Evolutionary conservation across 2,329 filamentous ascomycete species (phyloP), one percentile per base, ranked within the genome.

Genomic region (Coccinonectria pachysandricola): DNA sequence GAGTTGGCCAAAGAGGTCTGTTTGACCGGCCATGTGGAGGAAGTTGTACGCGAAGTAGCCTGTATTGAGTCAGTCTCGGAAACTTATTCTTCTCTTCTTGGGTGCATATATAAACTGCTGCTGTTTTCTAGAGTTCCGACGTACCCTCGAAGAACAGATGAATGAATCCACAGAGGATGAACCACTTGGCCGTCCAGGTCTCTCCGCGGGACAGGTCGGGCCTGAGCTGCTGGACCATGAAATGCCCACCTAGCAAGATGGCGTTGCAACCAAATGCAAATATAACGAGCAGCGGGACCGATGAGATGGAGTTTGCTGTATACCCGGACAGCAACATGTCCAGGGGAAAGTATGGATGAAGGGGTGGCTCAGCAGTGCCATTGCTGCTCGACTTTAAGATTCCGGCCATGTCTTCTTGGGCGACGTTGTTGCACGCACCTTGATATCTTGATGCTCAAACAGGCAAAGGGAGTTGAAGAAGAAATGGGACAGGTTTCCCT

Each of bases 331-430:
- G 69, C 11, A 62, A 56, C 19, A 73, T 66, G 27, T 73, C 68
- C 12, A 75, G 47, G 5, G 82, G 82, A 46, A 79, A 85, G 57
- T 82, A 87, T 1, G 79, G 79, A 49, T 86, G 78, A 11, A 25
- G 19, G 5, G 43, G 37, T 12, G 11, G 15, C 21, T 6, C 10
- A n/a, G n/a, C 15, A 3, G 34, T 16, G n/a, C 24, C 18, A 13
- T 25, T 33, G 20, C n/a, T n/a, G n/a, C n/a, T n/a, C n/a, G n/a
- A n/a, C n/a, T n/a, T n/a, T n/a, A n/a, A n/a, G n/a, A n/a, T n/a
- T n/a, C n/a, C n/a, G n/a, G n/a, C n/a, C n/a, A n/a, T n/a, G n/a
- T n/a, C n/a, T n/a, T n/a, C n/a, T n/a, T n/a, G n/a, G n/a, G n/a
- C n/a, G n/a, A n/a, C n/a, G n/a, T n/a, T n/a, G n/a, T n/a, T n/a